A percentile compares a stretch with the other conserved stretches of the same genome.
Evolutionary conservation across 495 filamentous ascomycete genomes (phyloP).

Genomic region (Oleoguttula mirabilis): DNA sequence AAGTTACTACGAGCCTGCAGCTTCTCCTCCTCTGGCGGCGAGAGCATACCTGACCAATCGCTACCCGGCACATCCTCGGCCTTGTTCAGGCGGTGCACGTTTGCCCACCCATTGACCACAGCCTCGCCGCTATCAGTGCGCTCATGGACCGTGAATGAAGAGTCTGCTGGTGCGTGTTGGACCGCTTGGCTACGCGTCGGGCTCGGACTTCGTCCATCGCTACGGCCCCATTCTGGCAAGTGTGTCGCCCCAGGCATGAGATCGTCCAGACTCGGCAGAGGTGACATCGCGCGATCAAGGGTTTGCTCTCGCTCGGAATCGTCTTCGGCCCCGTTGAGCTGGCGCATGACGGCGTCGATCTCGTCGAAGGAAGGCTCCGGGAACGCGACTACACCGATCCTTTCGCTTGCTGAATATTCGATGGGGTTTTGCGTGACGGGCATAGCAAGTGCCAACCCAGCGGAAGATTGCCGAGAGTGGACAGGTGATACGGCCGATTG

Average conservation of each 20-base stretch:
- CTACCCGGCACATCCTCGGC: constrained; percentile 55
- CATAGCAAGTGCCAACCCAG: too few relatives aligned
- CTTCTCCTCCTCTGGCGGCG: constrained; percentile 69
- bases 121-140: constrained; percentile 15
- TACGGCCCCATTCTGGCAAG: constrained; percentile 33
- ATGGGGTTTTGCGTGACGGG: background rate
- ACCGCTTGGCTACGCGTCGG: constrained; percentile 38
- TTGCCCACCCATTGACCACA: constrained; percentile 22
- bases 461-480: too few relatives aligned
- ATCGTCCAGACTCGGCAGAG: constrained; percentile 37
- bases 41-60: constrained; percentile 85
- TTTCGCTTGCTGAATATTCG: background rate
- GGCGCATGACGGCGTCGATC: constrained; percentile 76
- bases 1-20: constrained; percentile 55
- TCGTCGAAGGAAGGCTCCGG: constrained; percentile 55
- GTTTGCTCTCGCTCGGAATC: constrained; percentile 27
- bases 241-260: constrained; percentile 35
- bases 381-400: constrained; percentile 12
- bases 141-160: constrained; percentile 12
- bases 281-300: constrained; percentile 33
- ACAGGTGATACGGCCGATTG: constrained; percentile 1
- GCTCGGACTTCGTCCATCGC: constrained; percentile 63
- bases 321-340: constrained; percentile 55
- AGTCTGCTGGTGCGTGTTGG: constrained; percentile 5
- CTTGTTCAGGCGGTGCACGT: constrained; percentile 51